Evolutionary conservation across 1,284 basidiomycete genomes (phyloP), one percentile per base, ranked within the genome.

Genomic region (Moesziomyces aphidis): DNA sequence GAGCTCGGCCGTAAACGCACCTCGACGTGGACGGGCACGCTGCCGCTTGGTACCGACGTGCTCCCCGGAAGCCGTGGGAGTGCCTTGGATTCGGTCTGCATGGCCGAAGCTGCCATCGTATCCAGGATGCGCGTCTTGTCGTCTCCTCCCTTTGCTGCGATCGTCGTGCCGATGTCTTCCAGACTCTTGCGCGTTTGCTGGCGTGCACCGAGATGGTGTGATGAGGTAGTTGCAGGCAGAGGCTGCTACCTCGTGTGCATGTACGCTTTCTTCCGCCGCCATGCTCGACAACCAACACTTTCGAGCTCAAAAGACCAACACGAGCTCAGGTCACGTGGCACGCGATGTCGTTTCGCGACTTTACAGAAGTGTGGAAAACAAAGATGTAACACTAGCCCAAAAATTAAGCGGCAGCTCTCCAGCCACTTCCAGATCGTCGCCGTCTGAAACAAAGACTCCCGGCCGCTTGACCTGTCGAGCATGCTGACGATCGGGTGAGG

Each of bases 11-110:
- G 61, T 24, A 70, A 42, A 2, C 73, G 62, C 3, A 62, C 73
- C 52, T 75, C 73, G 23, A 75, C 56, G 28, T 72, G 69, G 9
- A 72, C 63, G 9, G 63, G 56, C 23, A 36, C 54, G 57, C 48
- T 55, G 47, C 26, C 13, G 42, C 15, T n/a, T 7, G n/a, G 44
- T 11, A 17, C 17, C 10, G 57, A 34, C 1, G 48, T 54, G 48
- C 31, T 54, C 15, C 46, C 42, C 17, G 61, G 45, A 1, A 39
- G 28, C 6, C 60, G 63, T 1, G 61, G 34, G 2, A 49, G 36
- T 19, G 53, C 36, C 34, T 49, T 62, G 48, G 49, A 34, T 0
- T 55, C 52, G 22, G 46, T 47, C 56, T 60, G 66, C 61, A 55
- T 69, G 19, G 17, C 19, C 39, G 17, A 19, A 15, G 11, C 39